Base-by-base conservation (phyloP, 2,329 filamentous ascomycete species). In the Penicillium psychrosexuale region DNA sequence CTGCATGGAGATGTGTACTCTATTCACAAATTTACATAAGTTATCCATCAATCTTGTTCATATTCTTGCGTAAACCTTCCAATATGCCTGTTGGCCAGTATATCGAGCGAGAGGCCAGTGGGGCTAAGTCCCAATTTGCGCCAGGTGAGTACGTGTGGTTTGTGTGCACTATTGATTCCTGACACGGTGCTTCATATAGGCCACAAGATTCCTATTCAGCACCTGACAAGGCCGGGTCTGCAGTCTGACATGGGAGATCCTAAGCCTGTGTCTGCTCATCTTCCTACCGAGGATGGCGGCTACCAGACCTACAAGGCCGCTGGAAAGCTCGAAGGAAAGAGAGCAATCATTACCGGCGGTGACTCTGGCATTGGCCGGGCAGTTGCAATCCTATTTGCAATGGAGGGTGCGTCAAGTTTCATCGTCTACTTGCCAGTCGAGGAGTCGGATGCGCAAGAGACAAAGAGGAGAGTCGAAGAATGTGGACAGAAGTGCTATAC, bases 281-380 rank as follows among this genome's bases (percentile, higher is more conserved):
- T 92, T 2, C 89, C 89, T 0, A 86, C 84, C 5, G 80, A 82
- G 17, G 83, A 88, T 55, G 86, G 87, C 36, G 84, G 84, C 12
- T 85, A 83, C 63, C 83, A 88, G 65, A 81, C 81, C 45, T 93
- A 94, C 76, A 85, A 86, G 68, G 83, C 88, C 4, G 87, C 89
- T 1, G 85, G 84, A 46, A 95, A 94, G 75, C 82, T 94, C 7
- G 74, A 83, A 65, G 89, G 85, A 58, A 89, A 87, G 73, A 88
- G 84, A 56, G 89, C 89, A 8, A 73, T 94, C 55, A 93, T 94
- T 65, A 93, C 90, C 0, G 89, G 89, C 15, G 90, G 90, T 3
- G 89, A 93, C 72, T 87, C 83, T 7, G 89, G 90, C 1, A 93
- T 94, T 60, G 89, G 90, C 7, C 84, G 88, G 36, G 85, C 90